Conservation (phyloP, 2,329 filamentous ascomycete species). For the Zasmidium cellare region DNA sequence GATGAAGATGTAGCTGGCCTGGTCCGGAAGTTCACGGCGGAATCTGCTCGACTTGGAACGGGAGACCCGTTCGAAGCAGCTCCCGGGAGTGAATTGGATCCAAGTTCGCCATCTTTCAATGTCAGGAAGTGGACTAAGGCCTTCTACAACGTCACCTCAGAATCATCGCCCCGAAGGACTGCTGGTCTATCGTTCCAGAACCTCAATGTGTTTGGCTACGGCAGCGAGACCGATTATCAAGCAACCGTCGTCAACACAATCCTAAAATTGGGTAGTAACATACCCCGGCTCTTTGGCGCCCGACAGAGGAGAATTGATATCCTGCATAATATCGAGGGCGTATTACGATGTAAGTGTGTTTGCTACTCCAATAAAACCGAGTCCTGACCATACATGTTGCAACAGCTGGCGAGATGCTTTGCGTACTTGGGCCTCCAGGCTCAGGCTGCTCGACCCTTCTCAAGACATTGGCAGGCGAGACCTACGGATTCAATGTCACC, state of each 20-base stretch:
- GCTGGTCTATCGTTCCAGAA: conserved; percentile 49
- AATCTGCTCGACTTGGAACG: neutral
- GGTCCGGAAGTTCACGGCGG: neutral
- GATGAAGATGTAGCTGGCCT: neutral
- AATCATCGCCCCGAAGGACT: conserved; percentile 39
- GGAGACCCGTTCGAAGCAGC: neutral
- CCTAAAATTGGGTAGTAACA: conserved; percentile 41
- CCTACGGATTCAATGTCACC: conserved; percentile 74
- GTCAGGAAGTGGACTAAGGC: neutral
- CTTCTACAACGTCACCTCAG: neutral
- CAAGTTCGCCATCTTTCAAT: neutral
- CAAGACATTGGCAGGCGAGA: conserved; percentile 81
- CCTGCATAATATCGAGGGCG: conserved; percentile 65
- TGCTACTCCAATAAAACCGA: too few species aligned
- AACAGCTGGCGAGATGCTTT: conserved; percentile 70
- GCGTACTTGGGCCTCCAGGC: conserved; percentile 69
- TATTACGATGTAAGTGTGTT: conserved; percentile 45
- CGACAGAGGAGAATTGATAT: conserved; percentile 55
- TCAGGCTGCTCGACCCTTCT: conserved; percentile 79
- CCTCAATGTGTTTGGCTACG: conserved; percentile 52
- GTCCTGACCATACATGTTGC: conserved; percentile 45
- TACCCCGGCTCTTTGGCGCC: conserved; percentile 35
- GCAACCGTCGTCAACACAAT: conserved; percentile 51
- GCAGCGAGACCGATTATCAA: conserved; percentile 51
- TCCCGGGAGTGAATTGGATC: neutral